These are phyloP conservation scores for Boletus subcaerulescens DNA, from an alignment of 768 basidiomycete species.

Conservation along the genomic window DNA sequence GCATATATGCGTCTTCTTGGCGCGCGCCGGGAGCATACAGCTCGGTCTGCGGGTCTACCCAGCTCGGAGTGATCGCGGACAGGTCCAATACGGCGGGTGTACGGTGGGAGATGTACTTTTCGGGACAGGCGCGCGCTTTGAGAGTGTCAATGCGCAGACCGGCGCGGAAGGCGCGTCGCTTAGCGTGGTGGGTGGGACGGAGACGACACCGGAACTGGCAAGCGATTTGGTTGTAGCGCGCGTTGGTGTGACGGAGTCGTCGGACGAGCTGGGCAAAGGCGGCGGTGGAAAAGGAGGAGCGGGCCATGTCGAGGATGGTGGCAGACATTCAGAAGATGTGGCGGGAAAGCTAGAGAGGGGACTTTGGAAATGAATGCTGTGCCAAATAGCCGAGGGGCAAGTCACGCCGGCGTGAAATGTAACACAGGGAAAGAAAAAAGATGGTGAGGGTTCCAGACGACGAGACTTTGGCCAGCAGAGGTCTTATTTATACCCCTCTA, in stretches of 20 bases:
- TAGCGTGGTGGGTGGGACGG: conserved; percentile 44
- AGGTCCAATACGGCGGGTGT: conserved; percentile 17
- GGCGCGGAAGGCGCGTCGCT: conserved; percentile 41
- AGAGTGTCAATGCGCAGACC: conserved; percentile 43
- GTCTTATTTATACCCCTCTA: conserved; percentile 17
- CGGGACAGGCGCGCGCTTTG: conserved; percentile 41
- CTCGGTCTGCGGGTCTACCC: neutral
- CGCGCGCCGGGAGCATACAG: too few species aligned
- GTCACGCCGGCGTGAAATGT: conserved; percentile 17
- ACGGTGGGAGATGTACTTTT: conserved; percentile 33
- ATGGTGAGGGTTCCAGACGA: conserved; percentile 7
- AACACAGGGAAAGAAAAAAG: neutral
- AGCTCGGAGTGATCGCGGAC: conserved; percentile 36
- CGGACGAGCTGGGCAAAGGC: conserved; percentile 37
- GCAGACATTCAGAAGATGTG: conserved; percentile 10
- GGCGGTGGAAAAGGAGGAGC: conserved; percentile 28
- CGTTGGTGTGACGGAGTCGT: conserved; percentile 45
- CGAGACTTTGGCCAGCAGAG: neutral
- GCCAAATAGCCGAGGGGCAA: neutral
- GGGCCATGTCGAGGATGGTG: conserved; percentile 8
- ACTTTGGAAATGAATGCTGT: conserved; percentile 7
- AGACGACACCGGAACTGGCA: conserved; percentile 35
- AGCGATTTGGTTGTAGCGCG: conserved; percentile 40
- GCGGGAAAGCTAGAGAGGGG: neutral
- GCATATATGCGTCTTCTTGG: conserved; percentile 13